Conservation (phyloP, 75 land plant genomes). For the Sequoia sempervirens region DNA sequence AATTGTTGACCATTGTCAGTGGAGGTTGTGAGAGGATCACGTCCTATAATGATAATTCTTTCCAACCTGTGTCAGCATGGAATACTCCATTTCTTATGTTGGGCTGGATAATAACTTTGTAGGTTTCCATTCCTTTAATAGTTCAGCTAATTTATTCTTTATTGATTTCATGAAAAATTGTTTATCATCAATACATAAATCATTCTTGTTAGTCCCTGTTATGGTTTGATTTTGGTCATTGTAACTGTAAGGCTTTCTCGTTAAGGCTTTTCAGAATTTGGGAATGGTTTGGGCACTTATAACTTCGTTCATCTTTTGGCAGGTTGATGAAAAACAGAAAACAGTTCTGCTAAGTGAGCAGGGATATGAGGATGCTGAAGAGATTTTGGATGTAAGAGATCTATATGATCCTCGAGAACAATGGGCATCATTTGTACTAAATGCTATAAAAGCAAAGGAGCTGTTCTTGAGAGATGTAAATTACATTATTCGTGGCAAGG, state of each 20-base stretch:
- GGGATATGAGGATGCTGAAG: slow-evolving; percentile 99
- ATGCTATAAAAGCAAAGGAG: slow-evolving; percentile 97
- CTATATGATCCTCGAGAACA: slow-evolving; percentile 98
- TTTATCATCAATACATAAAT: neutral
- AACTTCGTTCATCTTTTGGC: slow-evolving; percentile 6
- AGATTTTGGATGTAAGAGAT: slow-evolving; percentile 84
- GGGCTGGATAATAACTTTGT: no score
- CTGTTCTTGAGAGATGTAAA: slow-evolving; percentile 94
- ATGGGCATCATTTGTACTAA: slow-evolving; percentile 94
- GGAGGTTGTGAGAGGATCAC: no score
- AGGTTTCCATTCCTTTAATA: no score
- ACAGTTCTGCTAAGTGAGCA: slow-evolving; percentile 85
- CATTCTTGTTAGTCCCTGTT: neutral
- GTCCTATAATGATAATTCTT: no score
- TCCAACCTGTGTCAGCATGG: no score
- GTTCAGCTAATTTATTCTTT: neutral
- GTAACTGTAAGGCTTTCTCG: no score
- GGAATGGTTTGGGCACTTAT: neutral
- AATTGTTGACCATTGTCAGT: no score
- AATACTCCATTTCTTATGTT: no score
- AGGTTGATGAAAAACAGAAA: slow-evolving; percentile 99
- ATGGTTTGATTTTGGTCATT: neutral
- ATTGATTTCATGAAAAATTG: neutral
- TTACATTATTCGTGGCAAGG: slow-evolving; percentile 94
- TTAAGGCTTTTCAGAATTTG: neutral